A percentile compares a stretch with the other conserved stretches of the same genome.
phyloP scores from a whole-genome alignment of 1,284 basidiomycete species.

The Sporisorium reilianum region DNA sequence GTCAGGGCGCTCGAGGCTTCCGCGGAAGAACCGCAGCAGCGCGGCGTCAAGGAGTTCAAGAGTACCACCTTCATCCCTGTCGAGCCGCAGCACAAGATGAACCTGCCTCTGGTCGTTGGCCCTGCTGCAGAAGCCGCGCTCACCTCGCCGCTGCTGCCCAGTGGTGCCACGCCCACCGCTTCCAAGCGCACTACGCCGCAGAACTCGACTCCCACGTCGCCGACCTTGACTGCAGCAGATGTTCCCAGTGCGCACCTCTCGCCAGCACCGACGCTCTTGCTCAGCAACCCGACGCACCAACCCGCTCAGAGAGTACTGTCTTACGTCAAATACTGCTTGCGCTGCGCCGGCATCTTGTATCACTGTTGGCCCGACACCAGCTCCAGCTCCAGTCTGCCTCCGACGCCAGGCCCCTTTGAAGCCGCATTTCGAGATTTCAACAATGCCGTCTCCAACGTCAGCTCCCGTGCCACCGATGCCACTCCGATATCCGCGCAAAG shows the following conservation, averaged over 20 bases:
- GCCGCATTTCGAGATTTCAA: constrained; percentile 40
- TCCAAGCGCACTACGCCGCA: constrained; percentile 40
- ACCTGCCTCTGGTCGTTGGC: constrained; percentile 65
- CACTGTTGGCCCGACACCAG: constrained; percentile 69
- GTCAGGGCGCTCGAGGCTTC: constrained; percentile 47
- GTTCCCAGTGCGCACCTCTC: constrained; percentile 31
- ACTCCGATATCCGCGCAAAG: constrained; percentile 11
- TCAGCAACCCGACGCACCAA: constrained; percentile 62
- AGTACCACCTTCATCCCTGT: constrained; percentile 71
- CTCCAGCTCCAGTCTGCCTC: constrained; percentile 33
- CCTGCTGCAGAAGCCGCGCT: constrained; percentile 51
- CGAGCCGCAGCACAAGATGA: constrained; percentile 72
- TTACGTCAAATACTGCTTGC: constrained; percentile 71
- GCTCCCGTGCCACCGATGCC: constrained; percentile 10
- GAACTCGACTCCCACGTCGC: constrained; percentile 36
- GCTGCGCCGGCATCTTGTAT: constrained; percentile 73
- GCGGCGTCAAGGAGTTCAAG: constrained; percentile 71
- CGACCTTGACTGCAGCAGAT: constrained; percentile 12
- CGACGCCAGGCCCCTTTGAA: constrained; percentile 45
- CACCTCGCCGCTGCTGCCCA: constrained; percentile 33
- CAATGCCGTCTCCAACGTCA: constrained; percentile 13
- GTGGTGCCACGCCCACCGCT: constrained; percentile 38
- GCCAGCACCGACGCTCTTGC: constrained; percentile 40
- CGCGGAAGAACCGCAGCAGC: constrained; percentile 29
- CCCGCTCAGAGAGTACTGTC: constrained; percentile 57